These are phyloP conservation scores for Xerocomus potaroensis DNA, from an alignment of 768 basidiomycete species.

Conservation along the genomic window DNA sequence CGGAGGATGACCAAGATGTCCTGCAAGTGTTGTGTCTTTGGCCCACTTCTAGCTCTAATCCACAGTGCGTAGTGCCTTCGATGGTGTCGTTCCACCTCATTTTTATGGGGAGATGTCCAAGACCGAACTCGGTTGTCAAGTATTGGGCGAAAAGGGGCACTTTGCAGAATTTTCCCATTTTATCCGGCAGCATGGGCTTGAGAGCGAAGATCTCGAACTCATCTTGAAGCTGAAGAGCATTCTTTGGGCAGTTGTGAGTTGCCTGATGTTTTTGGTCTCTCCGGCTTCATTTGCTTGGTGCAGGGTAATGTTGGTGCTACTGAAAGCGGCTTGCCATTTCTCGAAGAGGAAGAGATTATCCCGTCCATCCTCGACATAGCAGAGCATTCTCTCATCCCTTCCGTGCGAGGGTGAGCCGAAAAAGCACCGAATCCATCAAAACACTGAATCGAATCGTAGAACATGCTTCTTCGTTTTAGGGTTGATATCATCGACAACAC, in stretches of 20 bases:
- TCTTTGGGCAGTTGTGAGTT: slow-evolving; percentile 90
- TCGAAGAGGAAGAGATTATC: slow-evolving; percentile 94
- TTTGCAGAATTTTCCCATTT: slow-evolving; percentile 89
- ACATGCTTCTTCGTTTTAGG: slow-evolving; percentile 97
- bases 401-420: slow-evolving; percentile 81
- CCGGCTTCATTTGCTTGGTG: background rate
- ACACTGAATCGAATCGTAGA: slow-evolving; percentile 39
- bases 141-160: slow-evolving; percentile 86
- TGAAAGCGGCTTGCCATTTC: slow-evolving; percentile 85
- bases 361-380: slow-evolving; percentile 89
- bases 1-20: slow-evolving; percentile 66
- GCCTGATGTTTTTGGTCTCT: background rate
- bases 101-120: slow-evolving; percentile 99
- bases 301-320: slow-evolving; percentile 95
- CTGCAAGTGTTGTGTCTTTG: slow-evolving; percentile 35
- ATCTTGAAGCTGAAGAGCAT: slow-evolving; percentile 92
- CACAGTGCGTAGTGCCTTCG: slow-evolving; percentile 52
- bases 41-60: slow-evolving; percentile 1
- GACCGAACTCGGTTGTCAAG: slow-evolving; percentile 90
- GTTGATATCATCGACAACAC: slow-evolving; percentile 83
- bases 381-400: slow-evolving; percentile 82
- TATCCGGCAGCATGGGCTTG: slow-evolving; percentile 81
- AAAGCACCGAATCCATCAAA: background rate
- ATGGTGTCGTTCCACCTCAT: slow-evolving; percentile 87
- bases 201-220: slow-evolving; percentile 77